A percentile compares a stretch with the other conserved stretches of the same genome.
These are phyloP conservation scores for Pouteria glomerata DNA, from an alignment of 148 eudicot genomes.

Conservation along the genomic window DNA sequence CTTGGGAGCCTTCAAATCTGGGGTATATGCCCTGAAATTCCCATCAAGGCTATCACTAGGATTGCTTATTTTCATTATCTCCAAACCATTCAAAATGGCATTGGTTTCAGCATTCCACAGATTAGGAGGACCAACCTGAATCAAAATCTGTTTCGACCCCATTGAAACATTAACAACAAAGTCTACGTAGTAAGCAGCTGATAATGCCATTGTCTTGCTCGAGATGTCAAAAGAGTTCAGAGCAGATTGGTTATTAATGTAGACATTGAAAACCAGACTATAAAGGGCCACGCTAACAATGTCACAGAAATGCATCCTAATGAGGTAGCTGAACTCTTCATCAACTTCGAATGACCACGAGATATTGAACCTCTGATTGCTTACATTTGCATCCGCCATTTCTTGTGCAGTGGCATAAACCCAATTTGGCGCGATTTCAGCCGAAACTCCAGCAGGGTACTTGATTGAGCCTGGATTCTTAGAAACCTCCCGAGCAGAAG, in stretches of 20 bases:
- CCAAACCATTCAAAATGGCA: conserved; percentile 24
- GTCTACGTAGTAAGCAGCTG: conserved; percentile 19
- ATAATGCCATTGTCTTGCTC: conserved; percentile 7
- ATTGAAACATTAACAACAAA: conserved; percentile 15
- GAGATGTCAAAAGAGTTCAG: conserved; percentile 13
- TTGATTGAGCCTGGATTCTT: background rate
- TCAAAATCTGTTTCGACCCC: conserved; percentile 3
- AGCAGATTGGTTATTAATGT: conserved; percentile 15
- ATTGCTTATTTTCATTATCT: conserved; percentile 22
- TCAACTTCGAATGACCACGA: conserved; percentile 21
- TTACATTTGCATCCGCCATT: conserved; percentile 21
- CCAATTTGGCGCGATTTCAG: conserved; percentile 18
- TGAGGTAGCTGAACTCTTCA: conserved; percentile 10
- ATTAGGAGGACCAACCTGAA: conserved; percentile 19
- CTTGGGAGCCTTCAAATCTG: conserved; percentile 1
- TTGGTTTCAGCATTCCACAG: background rate
- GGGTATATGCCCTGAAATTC: background rate
- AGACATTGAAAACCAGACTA: conserved; percentile 17
- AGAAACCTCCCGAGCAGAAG: conserved; percentile 13
- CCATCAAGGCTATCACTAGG: conserved; percentile 20
- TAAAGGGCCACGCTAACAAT: conserved; percentile 13
- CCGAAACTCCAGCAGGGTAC: conserved; percentile 20
- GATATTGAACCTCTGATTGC: conserved; percentile 15
- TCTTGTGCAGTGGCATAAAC: conserved; percentile 27
- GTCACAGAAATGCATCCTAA: conserved; percentile 25